A percentile compares a stretch with the other conserved stretches of the same genome.
Evolutionary conservation across 768 basidiomycete species (phyloP).

Genomic region (Coprinellus aureogranulatus): DNA sequence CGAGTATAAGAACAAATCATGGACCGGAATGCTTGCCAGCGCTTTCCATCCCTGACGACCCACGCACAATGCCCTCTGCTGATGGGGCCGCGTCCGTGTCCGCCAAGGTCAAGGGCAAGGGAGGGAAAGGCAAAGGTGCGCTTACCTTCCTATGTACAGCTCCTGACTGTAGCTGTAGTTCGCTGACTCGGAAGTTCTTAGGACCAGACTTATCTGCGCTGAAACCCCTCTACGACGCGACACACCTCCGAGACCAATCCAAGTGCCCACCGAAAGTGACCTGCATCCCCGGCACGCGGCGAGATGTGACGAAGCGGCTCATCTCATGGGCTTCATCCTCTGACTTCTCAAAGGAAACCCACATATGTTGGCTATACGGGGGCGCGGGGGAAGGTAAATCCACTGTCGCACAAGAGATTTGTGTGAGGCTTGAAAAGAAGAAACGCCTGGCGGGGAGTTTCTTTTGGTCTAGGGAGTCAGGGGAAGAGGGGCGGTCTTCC

Average conservation of each 20-base stretch:
- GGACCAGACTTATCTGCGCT: background rate
- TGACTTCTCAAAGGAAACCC: background rate
- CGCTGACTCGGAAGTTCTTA: too few relatives aligned
- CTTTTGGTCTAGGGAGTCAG: conserved; percentile 12
- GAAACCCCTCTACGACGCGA: background rate
- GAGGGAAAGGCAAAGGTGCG: too few relatives aligned
- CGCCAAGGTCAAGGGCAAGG: too few relatives aligned
- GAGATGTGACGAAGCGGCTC: background rate
- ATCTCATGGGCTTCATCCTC: background rate
- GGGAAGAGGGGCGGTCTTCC: background rate
- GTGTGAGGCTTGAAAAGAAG: conserved; percentile 3
- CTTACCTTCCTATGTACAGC: too few relatives aligned
- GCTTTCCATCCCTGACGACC: too few relatives aligned
- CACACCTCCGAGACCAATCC: too few relatives aligned
- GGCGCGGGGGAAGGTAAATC: conserved; percentile 20
- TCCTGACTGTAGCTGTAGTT: too few relatives aligned
- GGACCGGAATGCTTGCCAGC: too few relatives aligned
- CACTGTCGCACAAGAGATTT: conserved; percentile 14
- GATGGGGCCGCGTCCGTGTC: too few relatives aligned
- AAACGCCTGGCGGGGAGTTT: conserved; percentile 10
- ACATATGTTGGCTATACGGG: conserved; percentile 17
- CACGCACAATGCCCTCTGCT: too few relatives aligned
- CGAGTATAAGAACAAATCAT: too few relatives aligned
- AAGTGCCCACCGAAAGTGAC: background rate
- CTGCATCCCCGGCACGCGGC: background rate